phyloP scores from a whole-genome alignment of 1,139 yeast species.

The Suhomyces coccinellae region DNA sequence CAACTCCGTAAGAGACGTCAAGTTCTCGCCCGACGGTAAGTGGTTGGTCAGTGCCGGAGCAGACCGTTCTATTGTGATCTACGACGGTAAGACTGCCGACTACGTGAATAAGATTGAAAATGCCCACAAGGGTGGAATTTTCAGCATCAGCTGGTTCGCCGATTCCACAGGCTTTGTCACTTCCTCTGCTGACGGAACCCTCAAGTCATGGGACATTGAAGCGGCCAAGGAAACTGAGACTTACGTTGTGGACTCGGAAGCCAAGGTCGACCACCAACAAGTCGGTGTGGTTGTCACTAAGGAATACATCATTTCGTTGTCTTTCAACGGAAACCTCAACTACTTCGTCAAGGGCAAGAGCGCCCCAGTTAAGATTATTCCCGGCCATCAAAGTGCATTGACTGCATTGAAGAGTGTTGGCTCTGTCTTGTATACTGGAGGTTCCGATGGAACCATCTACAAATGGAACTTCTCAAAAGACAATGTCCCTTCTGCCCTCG shows the following conservation, averaged over 20 bases:
- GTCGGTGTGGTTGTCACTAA: constrained; percentile 74
- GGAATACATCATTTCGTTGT: constrained; percentile 61
- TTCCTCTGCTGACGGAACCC: constrained; percentile 77
- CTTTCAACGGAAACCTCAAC: constrained; percentile 72
- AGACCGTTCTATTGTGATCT: constrained; percentile 74
- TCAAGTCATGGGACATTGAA: constrained; percentile 62
- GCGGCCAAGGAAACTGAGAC: constrained; percentile 28
- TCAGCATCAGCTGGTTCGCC: constrained; percentile 69
- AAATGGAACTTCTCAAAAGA: constrained; percentile 50
- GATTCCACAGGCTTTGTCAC: constrained; percentile 63
- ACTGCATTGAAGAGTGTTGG: constrained; percentile 45
- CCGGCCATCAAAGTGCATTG: constrained; percentile 82
- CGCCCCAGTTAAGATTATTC: constrained; percentile 45
- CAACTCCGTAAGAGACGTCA: constrained; percentile 78
- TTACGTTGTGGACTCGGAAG: constrained; percentile 41
- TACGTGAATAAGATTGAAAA: constrained; percentile 52
- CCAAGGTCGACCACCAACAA: constrained; percentile 62
- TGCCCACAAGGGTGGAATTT: constrained; percentile 78
- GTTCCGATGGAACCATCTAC: constrained; percentile 76
- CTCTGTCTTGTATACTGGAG: constrained; percentile 58
- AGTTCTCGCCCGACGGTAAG: constrained; percentile 77
- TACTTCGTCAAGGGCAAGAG: constrained; percentile 45
- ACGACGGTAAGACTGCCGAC: constrained; percentile 89
- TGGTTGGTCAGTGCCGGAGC: constrained; percentile 82
- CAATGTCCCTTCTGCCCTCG: constrained; percentile 27